Conservation (phyloP, 2,329 filamentous ascomycete species). For the Arthrobotrys pseudoclavata region DNA sequence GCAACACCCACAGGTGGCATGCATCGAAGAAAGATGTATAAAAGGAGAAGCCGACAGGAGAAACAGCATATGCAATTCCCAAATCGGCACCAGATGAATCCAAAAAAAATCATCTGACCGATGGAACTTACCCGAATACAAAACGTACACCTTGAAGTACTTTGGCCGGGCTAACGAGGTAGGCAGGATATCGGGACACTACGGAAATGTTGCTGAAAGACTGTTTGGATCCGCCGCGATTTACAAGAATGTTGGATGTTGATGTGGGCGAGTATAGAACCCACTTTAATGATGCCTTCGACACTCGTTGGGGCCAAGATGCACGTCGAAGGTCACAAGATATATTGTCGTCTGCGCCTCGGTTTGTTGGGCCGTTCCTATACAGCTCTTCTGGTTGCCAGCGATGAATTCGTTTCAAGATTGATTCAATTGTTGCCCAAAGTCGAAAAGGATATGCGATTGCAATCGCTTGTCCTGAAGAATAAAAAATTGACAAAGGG, state of each 20-base stretch:
- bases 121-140: conserved; percentile 33
- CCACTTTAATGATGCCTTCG: conserved; percentile 18
- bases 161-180: not conserved
- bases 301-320: conserved; percentile 18
- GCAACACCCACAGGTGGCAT: conserved; percentile 23
- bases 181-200: conserved; percentile 13
- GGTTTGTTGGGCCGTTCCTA: conserved; percentile 4
- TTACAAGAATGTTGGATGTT: conserved; percentile 29
- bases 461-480: conserved; percentile 36
- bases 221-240: conserved; percentile 31
- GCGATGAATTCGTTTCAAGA: conserved; percentile 7
- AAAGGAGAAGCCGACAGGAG: conserved; percentile 60
- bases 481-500: conserved; percentile 35
- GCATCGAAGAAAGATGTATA: conserved; percentile 41
- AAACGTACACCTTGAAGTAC: not conserved
- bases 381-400: not conserved
- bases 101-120: conserved; percentile 16
- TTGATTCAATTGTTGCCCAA: conserved; percentile 29
- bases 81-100: conserved; percentile 24
- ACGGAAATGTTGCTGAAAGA: conserved; percentile 6
- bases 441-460: conserved; percentile 50
- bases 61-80: conserved; percentile 43
- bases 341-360: conserved; percentile 28
- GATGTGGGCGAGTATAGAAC: conserved; percentile 27
- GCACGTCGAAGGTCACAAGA: conserved; percentile 17